Percentiles rank a stretch among this genome's conserved stretches.
Conservation (phyloP, 2,329 filamentous ascomycete genomes). For the Scytalidium lignicola region DNA sequence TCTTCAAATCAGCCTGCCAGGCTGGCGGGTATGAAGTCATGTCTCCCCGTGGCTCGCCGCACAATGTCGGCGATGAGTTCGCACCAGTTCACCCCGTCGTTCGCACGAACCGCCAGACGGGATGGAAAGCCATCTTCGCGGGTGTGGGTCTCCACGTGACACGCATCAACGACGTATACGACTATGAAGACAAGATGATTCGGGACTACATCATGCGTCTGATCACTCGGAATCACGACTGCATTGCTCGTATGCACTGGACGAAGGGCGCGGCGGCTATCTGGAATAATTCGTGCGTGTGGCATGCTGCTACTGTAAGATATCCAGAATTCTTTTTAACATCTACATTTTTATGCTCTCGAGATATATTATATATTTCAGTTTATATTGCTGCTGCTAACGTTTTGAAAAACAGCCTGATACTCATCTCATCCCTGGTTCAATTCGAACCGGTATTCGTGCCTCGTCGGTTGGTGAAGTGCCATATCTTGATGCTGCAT, state of each 20-base stretch:
- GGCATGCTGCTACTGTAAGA: conserved; percentile 44
- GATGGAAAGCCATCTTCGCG: conserved; percentile 49
- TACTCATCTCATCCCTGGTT: conserved; percentile 42
- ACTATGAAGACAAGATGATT: conserved; percentile 42
- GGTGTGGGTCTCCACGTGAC: conserved; percentile 43
- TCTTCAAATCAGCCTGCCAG: conserved; percentile 42
- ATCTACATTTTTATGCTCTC: conserved; percentile 43
- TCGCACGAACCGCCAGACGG: conserved; percentile 50
- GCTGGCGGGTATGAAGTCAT: conserved; percentile 39
- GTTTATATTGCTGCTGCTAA: conserved; percentile 20
- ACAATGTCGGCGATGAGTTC: conserved; percentile 41
- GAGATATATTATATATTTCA: too few relatives aligned
- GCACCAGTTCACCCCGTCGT: conserved; percentile 48
- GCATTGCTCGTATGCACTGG: conserved; percentile 38
- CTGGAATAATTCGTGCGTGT: conserved; percentile 51
- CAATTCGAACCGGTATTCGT: conserved; percentile 38
- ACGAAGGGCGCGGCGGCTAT: conserved; percentile 36
- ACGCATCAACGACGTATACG: conserved; percentile 43
- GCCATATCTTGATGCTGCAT: conserved; percentile 43
- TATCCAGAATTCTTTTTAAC: neutral
- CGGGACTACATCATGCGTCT: conserved; percentile 44
- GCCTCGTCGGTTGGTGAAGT: conserved; percentile 44
- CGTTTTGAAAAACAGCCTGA: conserved; percentile 38
- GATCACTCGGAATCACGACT: conserved; percentile 47
- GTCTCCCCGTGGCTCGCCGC: conserved; percentile 40